Percentiles rank a stretch among this genome's conserved stretches.
Conservation (phyloP, 305 asterid species). For the Rubia tinctorum region DNA sequence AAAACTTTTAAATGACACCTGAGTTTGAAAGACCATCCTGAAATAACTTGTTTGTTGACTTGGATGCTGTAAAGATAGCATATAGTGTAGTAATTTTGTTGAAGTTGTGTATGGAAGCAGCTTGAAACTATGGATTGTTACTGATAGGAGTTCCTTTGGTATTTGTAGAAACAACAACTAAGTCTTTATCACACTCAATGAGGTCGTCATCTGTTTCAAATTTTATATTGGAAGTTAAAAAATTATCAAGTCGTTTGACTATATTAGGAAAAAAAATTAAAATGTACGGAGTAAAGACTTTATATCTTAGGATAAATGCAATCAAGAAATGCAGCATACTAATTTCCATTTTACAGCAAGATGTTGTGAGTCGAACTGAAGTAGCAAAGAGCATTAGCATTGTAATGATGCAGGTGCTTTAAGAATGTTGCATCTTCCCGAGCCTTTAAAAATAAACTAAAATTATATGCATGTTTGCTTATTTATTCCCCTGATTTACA, state of each 20-base stretch:
- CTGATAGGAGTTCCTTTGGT: not conserved
- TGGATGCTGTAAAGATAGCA: constrained; percentile 1
- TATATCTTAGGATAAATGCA: not conserved
- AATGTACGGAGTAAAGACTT: not conserved
- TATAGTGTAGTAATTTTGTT: not conserved
- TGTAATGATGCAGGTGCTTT: not conserved
- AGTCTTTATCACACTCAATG: not conserved
- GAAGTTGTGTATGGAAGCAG: not conserved
- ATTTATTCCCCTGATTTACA: constrained; percentile 8
- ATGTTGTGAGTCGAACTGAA: not conserved
- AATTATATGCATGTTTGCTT: not conserved
- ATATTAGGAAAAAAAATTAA: not conserved
- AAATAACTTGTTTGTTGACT: not conserved
- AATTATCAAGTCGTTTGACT: not conserved
- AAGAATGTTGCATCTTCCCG: not conserved
- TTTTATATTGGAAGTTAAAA: not conserved
- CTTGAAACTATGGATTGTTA: not conserved
- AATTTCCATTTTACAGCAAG: not conserved
- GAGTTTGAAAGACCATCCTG: not conserved
- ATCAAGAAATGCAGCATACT: not conserved
- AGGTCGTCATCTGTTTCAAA: not conserved
- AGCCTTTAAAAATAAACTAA: no score
- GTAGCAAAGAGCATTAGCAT: not conserved
- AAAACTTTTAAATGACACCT: not conserved
- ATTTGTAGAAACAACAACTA: not conserved